These are phyloP conservation scores for Bisporella sp. DNA, from an alignment of 2,329 filamentous ascomycete species.

Conservation along the genomic window DNA sequence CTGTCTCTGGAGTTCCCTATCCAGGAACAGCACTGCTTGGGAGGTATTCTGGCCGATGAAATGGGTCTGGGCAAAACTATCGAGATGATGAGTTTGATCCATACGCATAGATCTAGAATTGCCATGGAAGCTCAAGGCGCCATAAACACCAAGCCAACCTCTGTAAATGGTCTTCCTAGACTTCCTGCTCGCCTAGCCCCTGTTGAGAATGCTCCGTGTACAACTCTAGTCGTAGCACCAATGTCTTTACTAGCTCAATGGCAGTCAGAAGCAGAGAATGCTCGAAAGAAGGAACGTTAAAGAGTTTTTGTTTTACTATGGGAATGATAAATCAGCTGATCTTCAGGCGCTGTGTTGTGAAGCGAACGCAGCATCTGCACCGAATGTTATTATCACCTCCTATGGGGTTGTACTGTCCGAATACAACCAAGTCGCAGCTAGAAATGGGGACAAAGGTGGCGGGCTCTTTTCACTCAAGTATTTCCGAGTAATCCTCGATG, in stretches of 20 bases:
- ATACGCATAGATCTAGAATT: conserved; percentile 65
- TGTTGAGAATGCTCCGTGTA: conserved; percentile 69
- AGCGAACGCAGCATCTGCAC: conserved; percentile 66
- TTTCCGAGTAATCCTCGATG: conserved; percentile 91
- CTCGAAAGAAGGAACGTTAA: conserved; percentile 80
- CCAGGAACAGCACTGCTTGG: conserved; percentile 90
- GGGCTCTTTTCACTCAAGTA: conserved; percentile 91
- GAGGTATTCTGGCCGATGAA: conserved; percentile 89
- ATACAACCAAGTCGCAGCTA: conserved; percentile 66
- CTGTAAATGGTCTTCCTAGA: conserved; percentile 55
- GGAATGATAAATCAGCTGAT: conserved; percentile 73
- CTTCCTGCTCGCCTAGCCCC: conserved; percentile 49
- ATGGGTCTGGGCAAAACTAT: conserved; percentile 99
- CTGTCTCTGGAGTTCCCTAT: conserved; percentile 84
- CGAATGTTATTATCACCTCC: conserved; percentile 89
- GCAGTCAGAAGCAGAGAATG: conserved; percentile 91
- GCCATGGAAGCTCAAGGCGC: conserved; percentile 32
- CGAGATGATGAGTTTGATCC: conserved; percentile 92
- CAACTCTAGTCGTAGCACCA: conserved; percentile 90
- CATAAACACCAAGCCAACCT: conserved; percentile 19
- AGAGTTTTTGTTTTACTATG: conserved; percentile 87
- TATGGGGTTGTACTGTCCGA: conserved; percentile 91
- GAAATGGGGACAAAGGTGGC: conserved; percentile 56
- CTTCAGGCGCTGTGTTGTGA: conserved; percentile 72
- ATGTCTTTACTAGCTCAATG: conserved; percentile 96